Evolutionary conservation across 768 basidiomycete species (phyloP).

Genomic region (Podaxis rugospora): DNA sequence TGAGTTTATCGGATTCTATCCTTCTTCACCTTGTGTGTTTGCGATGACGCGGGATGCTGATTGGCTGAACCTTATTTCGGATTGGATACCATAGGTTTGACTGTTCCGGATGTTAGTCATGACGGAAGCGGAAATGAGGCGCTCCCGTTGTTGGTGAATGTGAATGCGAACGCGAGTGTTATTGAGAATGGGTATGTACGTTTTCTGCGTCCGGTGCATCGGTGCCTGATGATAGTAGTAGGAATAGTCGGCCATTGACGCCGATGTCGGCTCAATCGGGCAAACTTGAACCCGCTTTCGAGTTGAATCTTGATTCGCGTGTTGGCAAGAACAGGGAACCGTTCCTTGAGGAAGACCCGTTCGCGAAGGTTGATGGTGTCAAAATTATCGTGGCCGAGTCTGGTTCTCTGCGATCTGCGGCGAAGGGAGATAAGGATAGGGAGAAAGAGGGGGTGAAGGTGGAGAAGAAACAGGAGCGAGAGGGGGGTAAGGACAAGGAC

Average conservation of each 20-base stretch:
- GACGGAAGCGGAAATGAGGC: background rate
- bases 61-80: background rate
- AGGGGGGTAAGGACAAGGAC: slow-evolving; percentile 16
- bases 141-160: background rate
- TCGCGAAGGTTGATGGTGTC: slow-evolving; percentile 52
- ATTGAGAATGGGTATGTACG: background rate
- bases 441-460: slow-evolving; percentile 10
- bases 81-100: background rate
- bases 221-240: background rate
- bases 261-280: background rate
- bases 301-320: slow-evolving; percentile 15
- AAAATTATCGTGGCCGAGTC: slow-evolving; percentile 28
- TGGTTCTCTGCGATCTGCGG: background rate
- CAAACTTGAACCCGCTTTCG: slow-evolving; percentile 17
- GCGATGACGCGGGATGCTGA: background rate
- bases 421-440: background rate
- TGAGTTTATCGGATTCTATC: background rate
- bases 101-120: background rate
- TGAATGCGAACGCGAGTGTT: background rate
- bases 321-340: slow-evolving; percentile 13
- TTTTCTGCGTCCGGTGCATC: background rate
- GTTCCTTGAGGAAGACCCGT: slow-evolving; percentile 39
- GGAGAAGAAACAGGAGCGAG: slow-evolving; percentile 18
- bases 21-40: background rate
- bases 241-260: background rate